Percentiles rank a stretch among this genome's conserved stretches.
phyloP scores from a whole-genome alignment of 768 basidiomycete species.

The Tylopilus felleus region DNA sequence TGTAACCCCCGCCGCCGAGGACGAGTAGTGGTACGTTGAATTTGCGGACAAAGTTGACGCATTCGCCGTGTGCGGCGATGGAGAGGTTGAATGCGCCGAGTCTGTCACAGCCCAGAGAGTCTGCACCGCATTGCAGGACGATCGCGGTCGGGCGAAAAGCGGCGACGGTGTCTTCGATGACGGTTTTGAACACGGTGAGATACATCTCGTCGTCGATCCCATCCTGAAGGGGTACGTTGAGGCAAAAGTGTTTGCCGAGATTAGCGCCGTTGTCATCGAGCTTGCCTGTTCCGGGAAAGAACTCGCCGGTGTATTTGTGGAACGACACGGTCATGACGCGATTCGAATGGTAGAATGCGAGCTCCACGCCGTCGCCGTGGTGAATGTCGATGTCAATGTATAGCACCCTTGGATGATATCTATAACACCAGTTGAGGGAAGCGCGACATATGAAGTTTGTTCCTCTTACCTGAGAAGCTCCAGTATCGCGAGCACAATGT shows the following conservation, averaged over 20 bases:
- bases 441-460: background rate
- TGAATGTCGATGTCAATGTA: constrained; percentile 99
- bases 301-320: constrained; percentile 98
- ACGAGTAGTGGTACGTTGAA: constrained; percentile 90
- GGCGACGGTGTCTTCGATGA: constrained; percentile 90
- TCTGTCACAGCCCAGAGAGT: constrained; percentile 91
- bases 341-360: constrained; percentile 96
- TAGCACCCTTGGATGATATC: constrained; percentile 89
- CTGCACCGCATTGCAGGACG: constrained; percentile 96
- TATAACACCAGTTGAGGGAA: constrained; percentile 29
- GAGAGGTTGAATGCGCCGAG: constrained; percentile 97
- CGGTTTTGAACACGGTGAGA: constrained; percentile 89
- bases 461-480: constrained; percentile 75
- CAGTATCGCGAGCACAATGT: constrained; percentile 91
- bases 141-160: constrained; percentile 87
- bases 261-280: constrained; percentile 87
- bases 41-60: constrained; percentile 92
- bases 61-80: constrained; percentile 97
- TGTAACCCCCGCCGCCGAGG: constrained; percentile 94
- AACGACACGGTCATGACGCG: constrained; percentile 99
- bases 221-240: constrained; percentile 94
- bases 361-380: constrained; percentile 97
- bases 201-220: constrained; percentile 99
- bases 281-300: constrained; percentile 97
- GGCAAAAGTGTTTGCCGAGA: constrained; percentile 89